A percentile compares a stretch with the other conserved stretches of the same genome.
phyloP scores from a whole-genome alignment of 208 protist species.

The Crithidia thermophila region DNA sequence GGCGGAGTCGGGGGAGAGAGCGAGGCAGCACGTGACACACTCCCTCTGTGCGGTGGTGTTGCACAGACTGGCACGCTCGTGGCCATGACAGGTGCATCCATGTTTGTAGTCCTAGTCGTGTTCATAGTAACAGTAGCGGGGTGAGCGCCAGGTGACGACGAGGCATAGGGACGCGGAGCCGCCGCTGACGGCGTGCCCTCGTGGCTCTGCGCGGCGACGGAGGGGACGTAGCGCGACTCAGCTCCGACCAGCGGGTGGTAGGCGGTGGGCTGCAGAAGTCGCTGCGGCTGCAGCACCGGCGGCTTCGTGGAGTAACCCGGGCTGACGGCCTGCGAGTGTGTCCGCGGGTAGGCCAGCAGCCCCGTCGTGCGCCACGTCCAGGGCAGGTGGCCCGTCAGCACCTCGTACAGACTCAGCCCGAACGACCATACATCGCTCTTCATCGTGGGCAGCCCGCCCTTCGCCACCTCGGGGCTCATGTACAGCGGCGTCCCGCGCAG shows the following conservation, averaged over 20 bases:
- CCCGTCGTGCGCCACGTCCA: slow-evolving; percentile 39
- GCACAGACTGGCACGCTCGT: too few species aligned
- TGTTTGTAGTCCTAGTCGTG: too few species aligned
- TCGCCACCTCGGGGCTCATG: slow-evolving; percentile 69
- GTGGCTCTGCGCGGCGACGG: too few species aligned
- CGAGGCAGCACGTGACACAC: too few species aligned
- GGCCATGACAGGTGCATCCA: too few species aligned
- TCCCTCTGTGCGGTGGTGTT: too few species aligned
- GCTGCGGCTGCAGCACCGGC: background rate
- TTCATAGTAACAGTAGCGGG: too few species aligned
- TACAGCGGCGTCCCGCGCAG: slow-evolving; percentile 71
- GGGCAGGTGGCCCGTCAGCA: slow-evolving; percentile 71
- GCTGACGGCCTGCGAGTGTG: background rate
- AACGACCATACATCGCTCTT: slow-evolving; percentile 80
- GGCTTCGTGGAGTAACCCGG: background rate
- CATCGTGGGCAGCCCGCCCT: slow-evolving; percentile 42
- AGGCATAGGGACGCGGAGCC: too few species aligned
- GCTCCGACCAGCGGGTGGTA: too few species aligned
- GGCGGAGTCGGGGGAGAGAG: background rate
- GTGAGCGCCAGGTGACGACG: too few species aligned
- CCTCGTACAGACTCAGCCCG: slow-evolving; percentile 62
- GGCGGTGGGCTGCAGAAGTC: background rate
- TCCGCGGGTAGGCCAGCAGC: slow-evolving; percentile 4
- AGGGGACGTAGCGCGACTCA: too few species aligned
- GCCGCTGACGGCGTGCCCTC: too few species aligned